Evolutionary conservation across 257 asterid genomes (phyloP), one percentile per base, ranked within the genome.

Genomic region (Ophiorrhiza pumila): DNA sequence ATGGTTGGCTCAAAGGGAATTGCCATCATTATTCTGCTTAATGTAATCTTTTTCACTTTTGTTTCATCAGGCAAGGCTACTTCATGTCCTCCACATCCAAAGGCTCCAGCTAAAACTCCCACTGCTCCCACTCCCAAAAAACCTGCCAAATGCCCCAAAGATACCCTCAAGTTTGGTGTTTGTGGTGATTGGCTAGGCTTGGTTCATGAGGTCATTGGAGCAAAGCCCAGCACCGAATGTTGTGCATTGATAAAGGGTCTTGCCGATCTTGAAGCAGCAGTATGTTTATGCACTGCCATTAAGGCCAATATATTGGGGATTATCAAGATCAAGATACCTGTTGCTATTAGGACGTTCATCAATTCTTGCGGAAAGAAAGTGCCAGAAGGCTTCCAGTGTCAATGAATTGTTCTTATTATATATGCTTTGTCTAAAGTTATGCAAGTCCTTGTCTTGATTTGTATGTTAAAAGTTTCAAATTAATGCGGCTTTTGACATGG

Each of bases 151-250:
- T 90, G 98, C 86, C 97, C 98, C 0, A 90, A 27, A 84, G 90
- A 90, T 74, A 83, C 95, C 71, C 88, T 93, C 7, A 87, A 90
- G 81, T 87, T 93, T 9, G 97, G 98, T n/a, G 84, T 87, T 6
- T 93, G 96, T 57, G 95, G 97, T 2, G 90, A 89, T 68, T 90
- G 98, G 97, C 75, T 93, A 67, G 97, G 97, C 27, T 61, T 90
- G 3, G 89, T 93, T 47, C 95, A 87, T 41, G 98, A 93, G 84
- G 88, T 85, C 9, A 68, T 92, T 5, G 98, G 98, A 46, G 69
- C 83, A 12, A 80, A 78, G 29, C 95, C 96, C 0, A 87, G 91
- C 85, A 78, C 62, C 53, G 72, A 85, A 56, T 91, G 96, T 45
- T 93, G 98, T 58, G 76, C 87, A 4, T 57, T 93, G 31, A 45